phyloP scores from a whole-genome alignment of 257 asterid species.

The Petrea volubilis region DNA sequence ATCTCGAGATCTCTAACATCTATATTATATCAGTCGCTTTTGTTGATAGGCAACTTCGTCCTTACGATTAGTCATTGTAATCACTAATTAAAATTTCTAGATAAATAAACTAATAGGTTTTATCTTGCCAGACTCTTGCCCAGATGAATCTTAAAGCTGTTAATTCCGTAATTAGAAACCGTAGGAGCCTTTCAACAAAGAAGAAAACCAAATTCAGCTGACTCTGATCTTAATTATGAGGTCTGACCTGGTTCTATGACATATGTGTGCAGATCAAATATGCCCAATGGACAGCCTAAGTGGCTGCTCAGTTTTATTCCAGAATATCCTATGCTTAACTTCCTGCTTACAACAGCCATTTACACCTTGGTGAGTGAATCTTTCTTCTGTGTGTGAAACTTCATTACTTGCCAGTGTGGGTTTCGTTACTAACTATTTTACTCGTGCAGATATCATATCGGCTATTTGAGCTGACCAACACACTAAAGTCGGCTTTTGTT shows the following conservation, averaged over 20 bases:
- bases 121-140: background rate
- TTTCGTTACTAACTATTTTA: background rate
- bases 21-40: background rate
- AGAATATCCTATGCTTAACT: slow-evolving; percentile 80
- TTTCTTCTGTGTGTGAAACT: background rate
- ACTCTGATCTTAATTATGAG: slow-evolving; percentile 4
- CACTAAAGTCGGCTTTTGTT: slow-evolving; percentile 67
- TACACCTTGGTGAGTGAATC: slow-evolving; percentile 60
- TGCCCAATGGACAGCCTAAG: slow-evolving; percentile 89
- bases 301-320: slow-evolving; percentile 84
- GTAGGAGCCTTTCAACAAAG: background rate
- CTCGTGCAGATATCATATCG: slow-evolving; percentile 66
- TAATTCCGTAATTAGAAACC: background rate
- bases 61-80: background rate
- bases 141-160: background rate
- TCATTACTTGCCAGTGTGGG: background rate
- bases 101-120: slow-evolving; percentile 1
- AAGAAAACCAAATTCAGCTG: background rate
- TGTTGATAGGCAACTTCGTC: background rate
- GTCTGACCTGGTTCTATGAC: slow-evolving; percentile 7
- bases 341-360: slow-evolving; percentile 78
- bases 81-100: background rate
- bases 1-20: background rate
- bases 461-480: slow-evolving; percentile 81
- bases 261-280: slow-evolving; percentile 61